Base-by-base conservation (phyloP, 495 filamentous ascomycete genomes). In the Aspergillus coremiiformis region DNA sequence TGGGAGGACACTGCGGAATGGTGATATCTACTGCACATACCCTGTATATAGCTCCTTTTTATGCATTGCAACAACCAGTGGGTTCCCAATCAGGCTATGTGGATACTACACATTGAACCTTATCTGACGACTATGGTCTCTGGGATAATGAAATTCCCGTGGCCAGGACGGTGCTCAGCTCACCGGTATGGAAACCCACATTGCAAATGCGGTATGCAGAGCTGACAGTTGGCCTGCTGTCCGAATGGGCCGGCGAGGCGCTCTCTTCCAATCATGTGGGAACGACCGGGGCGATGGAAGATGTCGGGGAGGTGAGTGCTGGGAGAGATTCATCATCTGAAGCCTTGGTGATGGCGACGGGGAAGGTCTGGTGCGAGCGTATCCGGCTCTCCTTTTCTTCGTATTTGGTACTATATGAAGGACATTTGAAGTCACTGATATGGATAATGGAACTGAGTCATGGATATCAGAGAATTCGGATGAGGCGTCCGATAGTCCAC, bases 51-150 rank as follows among this genome's bases (percentile, higher is more conserved):
- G n/a, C 37, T 21, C 37, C 37, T 19, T 21, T 41, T 41, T 41
- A 41, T 41, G 37, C 37, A 41, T 21, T 17, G 37, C 37, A 41
- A 20, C 37, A 17, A 19, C n/a, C 17, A 41, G 19, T 14, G 9
- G 9, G 21, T 41, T 41, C 37, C 37, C 37, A 41, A 41, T 21
- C 37, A 41, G 37, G 37, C 37, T 6, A 17, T 41, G 37, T 41
- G 37, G 37, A 41, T 41, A 41, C 37, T 41, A 41, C 37, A 41
- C 37, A 41, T 41, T 41, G 37, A 41, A 41, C 37, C 37, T 41
- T 41, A 41, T 41, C 37, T 41, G 19, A 12, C 20, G 19, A 41
- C 37, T 41, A 41, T 21, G 19, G n/a, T 10, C 37, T 21, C 19
- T 35, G n/a, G n/a, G n/a, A n/a, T n/a, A n/a, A n/a, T 10, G 12